Conservation (phyloP, 768 basidiomycete species). For the Rhodosporidiobolus odoratus region DNA sequence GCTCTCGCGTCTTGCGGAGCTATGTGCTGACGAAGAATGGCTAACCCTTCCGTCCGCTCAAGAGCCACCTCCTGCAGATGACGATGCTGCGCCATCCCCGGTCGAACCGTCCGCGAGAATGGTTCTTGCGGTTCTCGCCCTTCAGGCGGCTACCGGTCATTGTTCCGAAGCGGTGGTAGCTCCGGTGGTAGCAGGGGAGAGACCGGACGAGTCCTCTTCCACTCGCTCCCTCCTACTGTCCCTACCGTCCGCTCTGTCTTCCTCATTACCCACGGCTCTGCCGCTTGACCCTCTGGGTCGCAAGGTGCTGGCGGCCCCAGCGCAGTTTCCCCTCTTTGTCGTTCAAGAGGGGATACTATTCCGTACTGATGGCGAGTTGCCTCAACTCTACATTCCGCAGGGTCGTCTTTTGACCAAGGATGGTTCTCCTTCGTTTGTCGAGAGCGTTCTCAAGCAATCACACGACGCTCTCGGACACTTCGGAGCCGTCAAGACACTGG, state of each 20-base stretch:
- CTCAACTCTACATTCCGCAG: not conserved
- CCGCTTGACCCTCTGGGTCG: not conserved
- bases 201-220: no score
- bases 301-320: not conserved
- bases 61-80: not conserved
- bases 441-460: not conserved
- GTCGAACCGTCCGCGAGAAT: not conserved
- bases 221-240: no score
- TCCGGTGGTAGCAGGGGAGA: no score
- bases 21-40: not conserved
- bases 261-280: not conserved
- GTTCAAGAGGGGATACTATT: not conserved
- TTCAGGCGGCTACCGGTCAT: not conserved
- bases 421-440: not conserved
- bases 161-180: no score
- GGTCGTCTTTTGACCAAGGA: no score
- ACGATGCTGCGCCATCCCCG: not conserved
- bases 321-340: not conserved
- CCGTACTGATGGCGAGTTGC: not conserved
- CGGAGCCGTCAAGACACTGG: slow-evolving; percentile 1
- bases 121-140: not conserved
- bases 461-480: slow-evolving; percentile 5
- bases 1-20: not conserved
- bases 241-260: no score
- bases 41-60: not conserved